These are phyloP conservation scores for Candida krabiensis DNA, from an alignment of 805 yeast genomes.

Conservation along the genomic window DNA sequence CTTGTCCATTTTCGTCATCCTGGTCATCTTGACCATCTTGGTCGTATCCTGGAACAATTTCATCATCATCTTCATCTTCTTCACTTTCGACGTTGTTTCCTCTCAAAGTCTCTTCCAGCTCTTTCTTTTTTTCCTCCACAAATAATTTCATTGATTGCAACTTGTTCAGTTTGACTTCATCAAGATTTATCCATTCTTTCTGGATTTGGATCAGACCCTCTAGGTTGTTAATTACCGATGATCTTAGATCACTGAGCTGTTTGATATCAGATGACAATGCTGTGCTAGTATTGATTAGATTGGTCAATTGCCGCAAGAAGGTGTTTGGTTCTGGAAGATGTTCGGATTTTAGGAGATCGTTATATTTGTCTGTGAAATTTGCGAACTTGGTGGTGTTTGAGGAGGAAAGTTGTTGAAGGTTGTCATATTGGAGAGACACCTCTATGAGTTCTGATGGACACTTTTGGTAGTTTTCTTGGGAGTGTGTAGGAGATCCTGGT, in stretches of 20 bases:
- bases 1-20: slow-evolving; percentile 13
- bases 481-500: not conserved
- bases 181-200: slow-evolving; percentile 32
- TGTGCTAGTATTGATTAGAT: slow-evolving; percentile 13
- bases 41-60: slow-evolving; percentile 4
- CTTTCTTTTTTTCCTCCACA: slow-evolving; percentile 22
- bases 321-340: slow-evolving; percentile 32
- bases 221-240: slow-evolving; percentile 24
- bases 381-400: slow-evolving; percentile 18
- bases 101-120: slow-evolving; percentile 25
- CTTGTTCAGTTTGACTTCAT: slow-evolving; percentile 21
- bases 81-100: slow-evolving; percentile 9
- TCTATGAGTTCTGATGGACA: slow-evolving; percentile 28
- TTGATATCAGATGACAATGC: slow-evolving; percentile 12
- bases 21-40: slow-evolving; percentile 18
- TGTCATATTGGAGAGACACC: slow-evolving; percentile 23
- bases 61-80: slow-evolving; percentile 14
- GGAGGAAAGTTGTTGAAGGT: slow-evolving; percentile 23
- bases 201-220: slow-evolving; percentile 29
- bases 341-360: slow-evolving; percentile 28
- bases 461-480: slow-evolving; percentile 8
- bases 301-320: slow-evolving; percentile 25
- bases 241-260: slow-evolving; percentile 21
- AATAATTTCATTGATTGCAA: slow-evolving; percentile 16
- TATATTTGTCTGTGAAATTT: slow-evolving; percentile 24